Percentiles rank a stretch among this genome's conserved stretches.
Conservation (phyloP, 164 flowering plant species). For the Vitis cinerea region DNA sequence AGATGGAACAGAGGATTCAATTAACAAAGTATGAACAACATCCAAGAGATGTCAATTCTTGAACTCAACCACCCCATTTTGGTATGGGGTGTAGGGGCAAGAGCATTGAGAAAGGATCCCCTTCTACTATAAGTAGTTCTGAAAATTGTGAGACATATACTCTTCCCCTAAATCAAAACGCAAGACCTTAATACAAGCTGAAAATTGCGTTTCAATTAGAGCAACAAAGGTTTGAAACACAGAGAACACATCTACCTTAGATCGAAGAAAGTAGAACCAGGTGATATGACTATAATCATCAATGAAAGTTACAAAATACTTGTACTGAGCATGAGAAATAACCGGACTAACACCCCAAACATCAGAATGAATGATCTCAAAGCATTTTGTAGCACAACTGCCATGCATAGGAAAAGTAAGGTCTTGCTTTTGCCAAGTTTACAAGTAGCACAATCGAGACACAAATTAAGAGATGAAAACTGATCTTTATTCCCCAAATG, state of each 20-base stretch:
- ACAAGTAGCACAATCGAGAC: neutral
- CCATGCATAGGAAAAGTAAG: too few species aligned
- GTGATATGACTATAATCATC: neutral
- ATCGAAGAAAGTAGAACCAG: neutral
- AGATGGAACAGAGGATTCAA: constrained; percentile 9
- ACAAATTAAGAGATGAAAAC: neutral
- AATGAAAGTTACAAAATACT: neutral
- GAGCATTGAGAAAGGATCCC: constrained; percentile 10
- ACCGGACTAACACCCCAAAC: too few species aligned
- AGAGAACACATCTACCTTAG: constrained; percentile 1
- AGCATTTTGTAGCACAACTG: too few species aligned
- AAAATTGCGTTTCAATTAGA: constrained; percentile 3
- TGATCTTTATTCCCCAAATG: neutral
- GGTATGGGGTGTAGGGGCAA: constrained; percentile 10
- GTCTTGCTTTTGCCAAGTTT: too few species aligned
- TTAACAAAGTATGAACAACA: constrained; percentile 8
- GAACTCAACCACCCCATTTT: constrained; percentile 15
- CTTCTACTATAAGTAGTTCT: neutral
- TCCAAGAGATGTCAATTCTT: constrained; percentile 13
- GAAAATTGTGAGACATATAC: constrained; percentile 1
- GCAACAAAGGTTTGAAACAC: neutral
- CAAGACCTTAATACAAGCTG: neutral
- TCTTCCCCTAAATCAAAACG: neutral
- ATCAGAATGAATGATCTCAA: too few species aligned
- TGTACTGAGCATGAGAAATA: too few species aligned